Conservation (phyloP, 148 eudicot genomes). For the Bassia scoparia region DNA sequence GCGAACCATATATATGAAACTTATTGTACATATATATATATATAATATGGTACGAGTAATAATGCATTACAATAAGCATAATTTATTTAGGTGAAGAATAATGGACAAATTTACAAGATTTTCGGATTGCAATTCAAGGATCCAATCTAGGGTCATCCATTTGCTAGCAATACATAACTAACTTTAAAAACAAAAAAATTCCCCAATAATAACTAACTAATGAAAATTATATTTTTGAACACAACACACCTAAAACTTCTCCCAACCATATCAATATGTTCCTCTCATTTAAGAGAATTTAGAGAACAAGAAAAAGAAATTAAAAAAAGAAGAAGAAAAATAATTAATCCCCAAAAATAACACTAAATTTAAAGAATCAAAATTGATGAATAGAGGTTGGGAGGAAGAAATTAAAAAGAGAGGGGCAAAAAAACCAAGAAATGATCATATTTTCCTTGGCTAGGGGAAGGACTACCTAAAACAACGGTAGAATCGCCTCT, state of each 20-base stretch:
- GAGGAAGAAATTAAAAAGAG: slow-evolving; percentile 20
- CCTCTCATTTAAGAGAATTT: slow-evolving; percentile 12
- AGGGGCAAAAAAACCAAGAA: slow-evolving; percentile 10
- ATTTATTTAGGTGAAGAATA: slow-evolving; percentile 1
- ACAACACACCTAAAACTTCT: slow-evolving; percentile 36
- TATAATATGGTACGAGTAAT: too few species aligned
- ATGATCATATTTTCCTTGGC: slow-evolving; percentile 29
- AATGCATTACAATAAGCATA: too few species aligned
- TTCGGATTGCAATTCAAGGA: slow-evolving; percentile 3
- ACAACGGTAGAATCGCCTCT: slow-evolving; percentile 36
- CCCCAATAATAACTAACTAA: slow-evolving; percentile 22
- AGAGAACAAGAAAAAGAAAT: neutral
- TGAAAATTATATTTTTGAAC: neutral
- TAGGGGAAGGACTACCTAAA: slow-evolving; percentile 33
- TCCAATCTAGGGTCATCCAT: slow-evolving; percentile 1
- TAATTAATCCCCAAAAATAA: slow-evolving; percentile 18
- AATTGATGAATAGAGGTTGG: slow-evolving; percentile 15
- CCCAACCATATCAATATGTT: slow-evolving; percentile 31
- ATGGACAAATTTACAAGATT: slow-evolving; percentile 10
- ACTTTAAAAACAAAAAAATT: slow-evolving; percentile 5
- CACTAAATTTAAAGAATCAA: neutral
- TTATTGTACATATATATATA: too few species aligned
- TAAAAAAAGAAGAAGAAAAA: neutral
- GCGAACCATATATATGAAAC: too few species aligned
- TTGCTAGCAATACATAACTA: slow-evolving; percentile 16